Evolutionary conservation across 2,329 filamentous ascomycete species (phyloP).

Genomic region (Hypoxylon sp.): DNA sequence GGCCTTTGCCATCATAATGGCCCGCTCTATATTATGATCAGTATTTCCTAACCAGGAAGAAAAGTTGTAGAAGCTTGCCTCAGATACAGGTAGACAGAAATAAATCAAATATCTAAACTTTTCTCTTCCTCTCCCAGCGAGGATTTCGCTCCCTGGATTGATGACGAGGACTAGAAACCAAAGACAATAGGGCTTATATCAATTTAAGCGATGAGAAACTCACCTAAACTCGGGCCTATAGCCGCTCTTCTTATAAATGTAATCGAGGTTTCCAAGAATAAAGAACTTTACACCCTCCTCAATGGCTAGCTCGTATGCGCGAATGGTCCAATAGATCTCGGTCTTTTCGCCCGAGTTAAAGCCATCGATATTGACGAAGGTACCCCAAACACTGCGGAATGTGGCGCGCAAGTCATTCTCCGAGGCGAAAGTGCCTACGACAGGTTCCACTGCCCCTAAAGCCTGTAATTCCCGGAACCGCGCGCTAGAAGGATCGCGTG

Average conservation of each 20-base stretch:
- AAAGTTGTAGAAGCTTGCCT: neutral
- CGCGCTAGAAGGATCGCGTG: constrained; percentile 60
- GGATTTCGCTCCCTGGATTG: neutral
- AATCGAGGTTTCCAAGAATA: constrained; percentile 66
- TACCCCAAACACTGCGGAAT: constrained; percentile 63
- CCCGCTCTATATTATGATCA: constrained; percentile 55
- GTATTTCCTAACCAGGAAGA: neutral
- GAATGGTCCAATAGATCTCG: constrained; percentile 65
- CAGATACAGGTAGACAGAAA: neutral
- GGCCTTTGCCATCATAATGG: constrained; percentile 65
- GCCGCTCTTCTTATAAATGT: constrained; percentile 62
- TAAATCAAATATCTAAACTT: neutral
- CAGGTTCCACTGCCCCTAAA: constrained; percentile 63
- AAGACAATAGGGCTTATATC: neutral
- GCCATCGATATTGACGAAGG: constrained; percentile 69
- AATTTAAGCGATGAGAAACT: neutral
- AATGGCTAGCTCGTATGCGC: constrained; percentile 60
- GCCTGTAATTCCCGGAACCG: constrained; percentile 61
- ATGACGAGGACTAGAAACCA: neutral
- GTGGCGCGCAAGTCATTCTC: constrained; percentile 62
- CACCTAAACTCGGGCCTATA: constrained; percentile 60
- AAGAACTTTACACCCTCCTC: constrained; percentile 62
- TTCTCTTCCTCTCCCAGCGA: neutral
- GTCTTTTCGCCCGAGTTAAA: constrained; percentile 68
- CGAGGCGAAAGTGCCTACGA: constrained; percentile 64